Conservation (phyloP, 1,284 basidiomycete species). For the Paramarasmius palmivorus region DNA sequence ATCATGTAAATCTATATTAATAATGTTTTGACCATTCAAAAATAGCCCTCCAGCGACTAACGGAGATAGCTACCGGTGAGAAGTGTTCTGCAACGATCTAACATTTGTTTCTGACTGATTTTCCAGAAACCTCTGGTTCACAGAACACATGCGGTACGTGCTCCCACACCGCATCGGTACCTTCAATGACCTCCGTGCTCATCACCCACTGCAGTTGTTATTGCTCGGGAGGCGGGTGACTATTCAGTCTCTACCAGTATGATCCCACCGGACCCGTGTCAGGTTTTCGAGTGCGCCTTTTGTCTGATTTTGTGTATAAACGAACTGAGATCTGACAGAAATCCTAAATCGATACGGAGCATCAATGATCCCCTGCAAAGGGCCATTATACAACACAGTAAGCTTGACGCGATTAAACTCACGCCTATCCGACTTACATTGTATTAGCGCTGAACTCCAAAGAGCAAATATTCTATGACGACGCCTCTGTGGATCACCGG, state of each 20-base stretch:
- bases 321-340: conserved; percentile 34
- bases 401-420: conserved; percentile 15
- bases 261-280: conserved; percentile 56
- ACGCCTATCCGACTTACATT: conserved; percentile 5
- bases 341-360: conserved; percentile 56
- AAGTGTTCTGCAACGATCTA: conserved; percentile 1
- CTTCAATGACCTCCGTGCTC: neutral
- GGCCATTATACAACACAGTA: conserved; percentile 65
- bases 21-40: no score
- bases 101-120: neutral
- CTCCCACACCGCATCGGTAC: no score
- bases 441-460: conserved; percentile 63
- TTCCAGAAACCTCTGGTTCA: conserved; percentile 57
- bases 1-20: conserved; percentile 14
- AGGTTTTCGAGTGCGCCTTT: conserved; percentile 64
- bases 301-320: neutral
- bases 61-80: conserved; percentile 67
- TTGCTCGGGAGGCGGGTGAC: conserved; percentile 66
- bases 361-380: conserved; percentile 63
- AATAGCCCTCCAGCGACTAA: conserved; percentile 62
- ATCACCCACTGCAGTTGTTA: conserved; percentile 44
- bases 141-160: conserved; percentile 59
- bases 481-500: conserved; percentile 60
- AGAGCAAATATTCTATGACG: conserved; percentile 57
- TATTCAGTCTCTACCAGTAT: conserved; percentile 70